Evolutionary conservation across 2,329 filamentous ascomycete species (phyloP).

Genomic region (Penicillium sp.): DNA sequence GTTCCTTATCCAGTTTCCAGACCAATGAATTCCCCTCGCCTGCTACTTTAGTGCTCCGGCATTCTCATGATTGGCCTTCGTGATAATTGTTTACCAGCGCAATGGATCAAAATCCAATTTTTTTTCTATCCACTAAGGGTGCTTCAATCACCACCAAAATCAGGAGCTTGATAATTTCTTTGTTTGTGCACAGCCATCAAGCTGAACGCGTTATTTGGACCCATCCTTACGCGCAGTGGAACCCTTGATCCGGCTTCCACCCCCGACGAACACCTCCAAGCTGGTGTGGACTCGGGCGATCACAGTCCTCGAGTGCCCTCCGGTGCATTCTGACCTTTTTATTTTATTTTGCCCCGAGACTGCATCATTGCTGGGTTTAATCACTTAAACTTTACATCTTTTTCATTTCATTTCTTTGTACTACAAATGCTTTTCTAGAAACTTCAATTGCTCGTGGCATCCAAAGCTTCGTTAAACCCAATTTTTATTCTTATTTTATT

Average conservation of each 20-base stretch:
- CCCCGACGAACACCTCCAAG: slow-evolving; percentile 22
- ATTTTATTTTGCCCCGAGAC: neutral
- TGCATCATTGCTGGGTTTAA: neutral
- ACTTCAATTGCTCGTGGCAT: neutral
- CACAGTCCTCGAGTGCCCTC: neutral
- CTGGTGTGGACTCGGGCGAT: slow-evolving; percentile 7
- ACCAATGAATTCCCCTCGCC: slow-evolving; percentile 17
- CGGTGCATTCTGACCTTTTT: too few relatives aligned
- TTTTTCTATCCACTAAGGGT: neutral
- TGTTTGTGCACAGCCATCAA: slow-evolving; percentile 3
- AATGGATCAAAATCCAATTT: slow-evolving; percentile 3
- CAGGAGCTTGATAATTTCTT: slow-evolving; percentile 1
- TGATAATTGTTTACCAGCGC: slow-evolving; percentile 1
- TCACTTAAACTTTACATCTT: neutral
- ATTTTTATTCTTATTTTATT: neutral
- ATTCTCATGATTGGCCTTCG: slow-evolving; percentile 14
- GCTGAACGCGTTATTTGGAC: slow-evolving; percentile 17
- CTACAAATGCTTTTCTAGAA: neutral
- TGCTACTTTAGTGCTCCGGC: slow-evolving; percentile 1
- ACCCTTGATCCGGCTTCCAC: slow-evolving; percentile 8
- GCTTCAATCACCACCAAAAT: slow-evolving; percentile 4
- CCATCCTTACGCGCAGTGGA: slow-evolving; percentile 14
- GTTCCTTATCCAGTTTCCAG: slow-evolving; percentile 8
- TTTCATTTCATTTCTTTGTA: neutral
- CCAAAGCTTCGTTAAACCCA: too few relatives aligned